Conservation (phyloP, 202 grass and related monocot species). For the Digitaria exilis region DNA sequence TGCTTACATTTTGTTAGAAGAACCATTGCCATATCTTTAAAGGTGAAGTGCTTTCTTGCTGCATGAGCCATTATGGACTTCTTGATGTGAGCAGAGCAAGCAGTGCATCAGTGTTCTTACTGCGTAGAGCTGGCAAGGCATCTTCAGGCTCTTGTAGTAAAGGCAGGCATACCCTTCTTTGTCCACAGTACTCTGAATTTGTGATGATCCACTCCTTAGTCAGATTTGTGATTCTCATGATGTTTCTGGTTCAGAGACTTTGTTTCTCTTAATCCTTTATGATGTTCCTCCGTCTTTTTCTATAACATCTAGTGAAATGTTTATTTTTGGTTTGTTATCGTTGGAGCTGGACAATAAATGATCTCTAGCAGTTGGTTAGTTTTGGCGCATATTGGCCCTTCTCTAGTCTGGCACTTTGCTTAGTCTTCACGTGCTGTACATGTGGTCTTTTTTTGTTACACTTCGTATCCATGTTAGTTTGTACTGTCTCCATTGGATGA, state of each 20-base stretch:
- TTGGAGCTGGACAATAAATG: not conserved
- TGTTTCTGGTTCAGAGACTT: not conserved
- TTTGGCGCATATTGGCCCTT: not conserved
- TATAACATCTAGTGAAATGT: not conserved
- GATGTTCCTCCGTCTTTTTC: not conserved
- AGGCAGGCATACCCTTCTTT: not conserved
- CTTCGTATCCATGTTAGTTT: not conserved
- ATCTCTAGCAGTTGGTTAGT: not conserved
- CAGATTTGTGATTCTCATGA: not conserved
- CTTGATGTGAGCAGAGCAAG: slow-evolving; percentile 43
- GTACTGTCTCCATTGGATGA: not conserved
- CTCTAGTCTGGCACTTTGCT: not conserved
- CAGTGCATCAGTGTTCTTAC: slow-evolving; percentile 13
- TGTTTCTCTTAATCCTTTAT: not conserved
- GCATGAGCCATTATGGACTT: slow-evolving; percentile 45
- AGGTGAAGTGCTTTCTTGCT: slow-evolving; percentile 46
- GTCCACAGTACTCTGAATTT: not conserved
- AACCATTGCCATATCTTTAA: slow-evolving; percentile 50
- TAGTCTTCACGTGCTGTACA: not conserved
- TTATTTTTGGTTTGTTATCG: not conserved
- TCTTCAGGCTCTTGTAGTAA: not conserved
- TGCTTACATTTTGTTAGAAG: slow-evolving; percentile 53
- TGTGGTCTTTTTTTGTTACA: not conserved
- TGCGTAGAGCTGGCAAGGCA: not conserved
- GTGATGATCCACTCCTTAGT: not conserved